Evolutionary conservation across 371 early-diverging fungal species (phyloP).

Genomic region (Rhizopus microsporus): DNA sequence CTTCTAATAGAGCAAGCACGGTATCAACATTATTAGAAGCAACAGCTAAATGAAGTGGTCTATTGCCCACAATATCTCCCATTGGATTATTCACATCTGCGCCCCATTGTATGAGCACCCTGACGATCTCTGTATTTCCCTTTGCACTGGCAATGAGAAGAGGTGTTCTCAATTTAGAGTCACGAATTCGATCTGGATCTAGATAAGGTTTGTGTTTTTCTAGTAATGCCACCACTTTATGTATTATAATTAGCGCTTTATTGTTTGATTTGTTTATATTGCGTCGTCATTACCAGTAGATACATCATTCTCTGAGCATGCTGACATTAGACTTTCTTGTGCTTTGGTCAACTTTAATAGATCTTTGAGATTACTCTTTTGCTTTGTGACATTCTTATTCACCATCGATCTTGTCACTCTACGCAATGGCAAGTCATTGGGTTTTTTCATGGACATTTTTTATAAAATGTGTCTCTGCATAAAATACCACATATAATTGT

Average conservation of each 20-base stretch:
- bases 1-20: conserved; percentile 41
- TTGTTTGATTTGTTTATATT: background rate
- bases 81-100: conserved; percentile 49
- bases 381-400: conserved; percentile 4
- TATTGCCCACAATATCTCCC: conserved; percentile 53
- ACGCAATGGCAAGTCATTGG: conserved; percentile 16
- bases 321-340: conserved; percentile 43
- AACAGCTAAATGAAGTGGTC: conserved; percentile 49
- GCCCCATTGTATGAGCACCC: conserved; percentile 34
- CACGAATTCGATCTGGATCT: conserved; percentile 47
- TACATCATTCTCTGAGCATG: conserved; percentile 43
- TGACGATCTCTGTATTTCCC: conserved; percentile 42
- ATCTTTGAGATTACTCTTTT: conserved; percentile 25
- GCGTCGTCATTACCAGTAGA: conserved; percentile 30
- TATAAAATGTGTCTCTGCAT: background rate
- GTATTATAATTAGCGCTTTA: background rate
- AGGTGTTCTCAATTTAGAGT: conserved; percentile 48
- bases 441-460: conserved; percentile 27
- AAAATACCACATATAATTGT: too few relatives aligned
- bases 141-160: conserved; percentile 50
- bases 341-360: conserved; percentile 37
- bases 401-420: conserved; percentile 1
- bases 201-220: conserved; percentile 26
- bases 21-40: conserved; percentile 49
- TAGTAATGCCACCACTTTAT: conserved; percentile 34